A percentile compares a stretch with the other conserved stretches of the same genome.
Conservation (phyloP, 176 grass and related monocot species). For the Guadua angustifolia region DNA sequence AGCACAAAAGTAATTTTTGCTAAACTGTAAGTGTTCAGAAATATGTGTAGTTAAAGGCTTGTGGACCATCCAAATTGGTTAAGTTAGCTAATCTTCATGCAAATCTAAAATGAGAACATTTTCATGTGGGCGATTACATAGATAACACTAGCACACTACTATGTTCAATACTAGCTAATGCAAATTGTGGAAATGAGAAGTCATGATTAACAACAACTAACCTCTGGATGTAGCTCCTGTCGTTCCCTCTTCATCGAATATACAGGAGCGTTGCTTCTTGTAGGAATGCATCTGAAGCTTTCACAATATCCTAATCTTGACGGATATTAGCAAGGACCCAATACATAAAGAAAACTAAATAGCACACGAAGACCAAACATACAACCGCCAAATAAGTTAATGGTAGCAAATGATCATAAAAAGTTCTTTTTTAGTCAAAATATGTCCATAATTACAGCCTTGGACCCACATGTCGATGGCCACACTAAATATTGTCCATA, state of each 20-base stretch:
- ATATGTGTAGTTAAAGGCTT: background rate
- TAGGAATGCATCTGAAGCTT: slow-evolving; percentile 71
- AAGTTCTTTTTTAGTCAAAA: background rate
- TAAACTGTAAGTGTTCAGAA: background rate
- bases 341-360: slow-evolving; percentile 23
- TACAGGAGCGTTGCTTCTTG: too few relatives aligned
- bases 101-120: too few relatives aligned
- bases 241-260: too few relatives aligned
- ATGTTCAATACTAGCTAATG: too few relatives aligned
- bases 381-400: background rate
- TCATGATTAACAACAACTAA: too few relatives aligned
- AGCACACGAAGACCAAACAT: slow-evolving; percentile 4
- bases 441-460: background rate
- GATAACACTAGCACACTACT: too few relatives aligned
- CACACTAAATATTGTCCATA: too few relatives aligned
- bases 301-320: slow-evolving; percentile 69
- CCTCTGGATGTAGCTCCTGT: too few relatives aligned
- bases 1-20: background rate
- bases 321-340: slow-evolving; percentile 21
- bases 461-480: background rate
- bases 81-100: background rate
- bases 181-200: too few relatives aligned
- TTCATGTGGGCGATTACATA: too few relatives aligned
- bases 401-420: background rate
- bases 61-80: background rate